Evolutionary conservation across 345 rosid species (phyloP), one percentile per base, ranked within the genome.

Genomic region (Salix purpurea): DNA sequence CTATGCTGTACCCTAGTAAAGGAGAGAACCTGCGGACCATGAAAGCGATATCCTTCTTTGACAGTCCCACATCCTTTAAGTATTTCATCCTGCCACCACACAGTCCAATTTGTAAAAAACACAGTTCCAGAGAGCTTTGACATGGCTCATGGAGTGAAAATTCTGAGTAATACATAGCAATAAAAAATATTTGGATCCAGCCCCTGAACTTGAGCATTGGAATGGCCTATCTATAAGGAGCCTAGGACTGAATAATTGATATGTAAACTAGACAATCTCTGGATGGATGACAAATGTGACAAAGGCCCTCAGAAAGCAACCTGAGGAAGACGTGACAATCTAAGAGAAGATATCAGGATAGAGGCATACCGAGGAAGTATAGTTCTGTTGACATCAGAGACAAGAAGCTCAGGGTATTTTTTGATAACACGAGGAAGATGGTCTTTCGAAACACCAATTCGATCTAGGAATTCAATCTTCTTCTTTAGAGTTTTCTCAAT

Each of bases 11-110:
- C 40, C 99, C 99, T 62, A 95, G 84, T 26, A 95, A 73, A 11
- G 96, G 99, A 18, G 97, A 90, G 88, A 92, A 95, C 67, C 84
- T 88, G 32, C 90, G 88, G 23, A 95, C 84, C 99, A 95, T 92
- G 87, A 84, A 90, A 8, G 84, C 88, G 10, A 95, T 71, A 23
- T 89, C 95, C 79, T 84, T 83, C 85, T 84, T 82, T 14, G 93
- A 85, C 21, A 95, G 79, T 70, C 99, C 97, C 30, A 81, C 74
- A 77, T 84, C 86, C 92, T 82, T 85, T 74, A 95, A 78, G 84
- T 91, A 93, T 68, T 84, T 85, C 61, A 91, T 82, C 87, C 97
- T 95, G 91, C 80, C 77, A 80, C 36, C 72, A 65, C 58, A 76
- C 37, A 37, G 44, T 42, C 15, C 64, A 30, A 78, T 40, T 42